These are phyloP conservation scores for Penicillium sp. DNA, from an alignment of 2,329 filamentous ascomycete genomes.

Conservation along the genomic window DNA sequence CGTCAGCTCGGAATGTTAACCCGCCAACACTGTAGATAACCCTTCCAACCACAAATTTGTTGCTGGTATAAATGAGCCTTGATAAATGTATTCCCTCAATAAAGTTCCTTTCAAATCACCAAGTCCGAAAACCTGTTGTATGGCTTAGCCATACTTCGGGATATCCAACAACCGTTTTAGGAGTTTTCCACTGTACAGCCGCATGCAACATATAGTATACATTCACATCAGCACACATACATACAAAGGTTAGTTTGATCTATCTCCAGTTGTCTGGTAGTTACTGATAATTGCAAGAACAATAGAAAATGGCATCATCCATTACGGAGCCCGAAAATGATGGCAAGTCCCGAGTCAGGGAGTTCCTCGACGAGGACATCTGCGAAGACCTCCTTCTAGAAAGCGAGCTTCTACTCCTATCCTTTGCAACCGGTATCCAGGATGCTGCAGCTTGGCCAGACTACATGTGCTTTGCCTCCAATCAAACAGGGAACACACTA, in stretches of 20 bases:
- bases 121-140: background rate
- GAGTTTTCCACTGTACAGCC: background rate
- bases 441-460: slow-evolving; percentile 65
- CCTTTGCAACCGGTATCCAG: slow-evolving; percentile 48
- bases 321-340: background rate
- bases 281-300: background rate
- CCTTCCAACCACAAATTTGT: background rate
- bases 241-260: background rate
- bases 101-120: background rate
- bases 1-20: slow-evolving; percentile 22
- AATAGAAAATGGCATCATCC: slow-evolving; percentile 6
- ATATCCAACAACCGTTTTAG: background rate
- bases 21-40: background rate
- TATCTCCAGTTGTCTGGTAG: too few species aligned
- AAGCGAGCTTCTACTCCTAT: slow-evolving; percentile 43
- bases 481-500: slow-evolving; percentile 69
- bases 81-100: background rate
- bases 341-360: slow-evolving; percentile 1
- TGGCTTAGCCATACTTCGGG: background rate
- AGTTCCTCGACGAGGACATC: slow-evolving; percentile 22
- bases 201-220: background rate
- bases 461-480: slow-evolving; percentile 66
- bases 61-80: background rate
- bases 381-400: slow-evolving; percentile 31
- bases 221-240: too few species aligned